Evolutionary conservation across 805 yeast species (phyloP).

Genomic region (Candida glaebosa): DNA sequence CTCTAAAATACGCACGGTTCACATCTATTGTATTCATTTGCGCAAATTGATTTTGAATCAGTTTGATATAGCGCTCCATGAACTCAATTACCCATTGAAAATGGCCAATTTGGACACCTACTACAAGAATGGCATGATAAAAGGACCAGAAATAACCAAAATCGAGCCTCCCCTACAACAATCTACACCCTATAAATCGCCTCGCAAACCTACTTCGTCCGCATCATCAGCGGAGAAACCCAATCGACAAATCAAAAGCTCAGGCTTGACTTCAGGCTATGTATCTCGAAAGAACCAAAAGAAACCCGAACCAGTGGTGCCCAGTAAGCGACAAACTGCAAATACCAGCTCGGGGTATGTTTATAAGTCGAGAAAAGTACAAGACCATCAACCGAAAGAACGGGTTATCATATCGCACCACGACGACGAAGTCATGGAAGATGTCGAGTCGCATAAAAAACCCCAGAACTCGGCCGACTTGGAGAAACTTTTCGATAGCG

Average conservation of each 20-base stretch:
- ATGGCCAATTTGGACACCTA: conserved; percentile 14
- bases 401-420: conserved; percentile 31
- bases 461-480: conserved; percentile 18
- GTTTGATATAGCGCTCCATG: conserved; percentile 18
- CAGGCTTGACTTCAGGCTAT: conserved; percentile 24
- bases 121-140: conserved; percentile 27
- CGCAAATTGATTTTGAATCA: conserved; percentile 8
- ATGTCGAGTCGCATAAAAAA: conserved; percentile 6
- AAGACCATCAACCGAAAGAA: conserved; percentile 28
- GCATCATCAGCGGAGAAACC: conserved; percentile 5
- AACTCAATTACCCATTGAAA: conserved; percentile 10
- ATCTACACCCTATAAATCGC: conserved; percentile 1
- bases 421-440: conserved; percentile 12
- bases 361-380: conserved; percentile 36
- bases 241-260: conserved; percentile 9
- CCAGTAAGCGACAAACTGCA: conserved; percentile 11
- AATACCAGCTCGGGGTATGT: conserved; percentile 16
- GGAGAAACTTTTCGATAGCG: conserved; percentile 29
- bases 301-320: conserved; percentile 5
- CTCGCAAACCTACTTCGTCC: conserved; percentile 5
- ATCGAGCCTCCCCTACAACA: conserved; percentile 2
- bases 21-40: conserved; percentile 34
- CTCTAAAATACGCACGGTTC: conserved; percentile 28
- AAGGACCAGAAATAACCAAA: conserved; percentile 24
- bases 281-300: conserved; percentile 23